Evolutionary conservation across 1,139 yeast species (phyloP).

Genomic region (Yamadazyma blattariae): DNA sequence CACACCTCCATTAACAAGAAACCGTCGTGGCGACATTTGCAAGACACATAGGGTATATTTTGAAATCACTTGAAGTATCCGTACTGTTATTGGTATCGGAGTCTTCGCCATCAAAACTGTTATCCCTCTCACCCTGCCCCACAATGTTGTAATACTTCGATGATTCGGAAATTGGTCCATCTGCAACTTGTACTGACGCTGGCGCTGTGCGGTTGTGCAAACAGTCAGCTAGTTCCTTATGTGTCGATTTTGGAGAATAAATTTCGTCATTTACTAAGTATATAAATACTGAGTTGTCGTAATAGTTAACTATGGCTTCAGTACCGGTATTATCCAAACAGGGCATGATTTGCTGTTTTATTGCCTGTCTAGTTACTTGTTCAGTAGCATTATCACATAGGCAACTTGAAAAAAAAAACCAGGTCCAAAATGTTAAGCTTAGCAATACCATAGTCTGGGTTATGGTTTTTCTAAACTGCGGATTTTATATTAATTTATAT

Average conservation of each 20-base stretch:
- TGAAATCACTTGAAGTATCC: constrained; percentile 1
- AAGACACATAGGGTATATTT: no score
- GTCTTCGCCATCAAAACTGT: constrained; percentile 1
- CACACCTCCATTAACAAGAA: no score
- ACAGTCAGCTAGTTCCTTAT: constrained; percentile 2
- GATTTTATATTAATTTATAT: no score
- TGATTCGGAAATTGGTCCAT: constrained; percentile 1
- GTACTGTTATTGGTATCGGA: not conserved
- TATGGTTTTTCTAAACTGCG: no score
- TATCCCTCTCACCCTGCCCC: constrained; percentile 2
- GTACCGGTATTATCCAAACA: constrained; percentile 1
- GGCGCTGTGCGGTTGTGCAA: constrained; percentile 1
- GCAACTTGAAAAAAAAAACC: constrained; percentile 1
- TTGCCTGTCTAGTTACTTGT: constrained; percentile 1
- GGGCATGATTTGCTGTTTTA: constrained; percentile 1
- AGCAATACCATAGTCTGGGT: constrained; percentile 1
- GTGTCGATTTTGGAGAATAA: not conserved
- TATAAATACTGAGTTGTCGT: constrained; percentile 1
- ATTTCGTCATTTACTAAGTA: constrained; percentile 1
- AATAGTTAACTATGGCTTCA: constrained; percentile 1
- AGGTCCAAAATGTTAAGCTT: constrained; percentile 1
- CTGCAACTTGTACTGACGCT: not conserved
- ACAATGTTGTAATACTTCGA: constrained; percentile 1
- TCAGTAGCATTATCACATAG: constrained; percentile 2
- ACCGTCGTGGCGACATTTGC: no score